Conservation (phyloP, 352 stramenopile species). For the Saprolegnia diclina region DNA sequence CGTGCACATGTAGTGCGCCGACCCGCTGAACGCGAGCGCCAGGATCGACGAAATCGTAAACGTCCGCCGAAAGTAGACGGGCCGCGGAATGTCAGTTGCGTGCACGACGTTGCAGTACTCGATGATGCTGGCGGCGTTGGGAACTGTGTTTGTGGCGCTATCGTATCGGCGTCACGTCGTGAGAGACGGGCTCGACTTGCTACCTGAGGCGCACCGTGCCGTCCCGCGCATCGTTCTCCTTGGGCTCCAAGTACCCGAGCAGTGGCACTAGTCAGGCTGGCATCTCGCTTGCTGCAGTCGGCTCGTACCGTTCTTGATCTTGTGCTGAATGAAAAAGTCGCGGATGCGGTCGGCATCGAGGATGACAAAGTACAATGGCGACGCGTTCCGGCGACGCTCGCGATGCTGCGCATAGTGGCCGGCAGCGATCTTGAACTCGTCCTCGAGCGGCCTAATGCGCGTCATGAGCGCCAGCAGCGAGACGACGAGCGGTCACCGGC, state of each 20-base stretch:
- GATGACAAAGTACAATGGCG: conserved; percentile 11
- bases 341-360: conserved; percentile 12
- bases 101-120: conserved; percentile 23
- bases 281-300: background rate
- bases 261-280: conserved; percentile 10
- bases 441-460: conserved; percentile 10
- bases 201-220: conserved; percentile 13
- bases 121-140: conserved; percentile 7
- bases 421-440: background rate
- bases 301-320: conserved; percentile 2
- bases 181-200: background rate
- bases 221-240: background rate
- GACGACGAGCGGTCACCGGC: too few species aligned
- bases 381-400: background rate
- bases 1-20: background rate
- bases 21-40: conserved; percentile 1
- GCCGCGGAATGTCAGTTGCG: conserved; percentile 5
- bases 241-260: conserved; percentile 20
- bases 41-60: conserved; percentile 18
- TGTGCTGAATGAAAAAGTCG: conserved; percentile 19
- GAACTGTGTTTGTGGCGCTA: background rate
- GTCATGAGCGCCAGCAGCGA: too few species aligned
- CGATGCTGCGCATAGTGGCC: conserved; percentile 19
- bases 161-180: background rate
- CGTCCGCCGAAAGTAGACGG: conserved; percentile 16